Base-by-base conservation (phyloP, 331 rosid species). In the Rosa hybrid region DNA sequence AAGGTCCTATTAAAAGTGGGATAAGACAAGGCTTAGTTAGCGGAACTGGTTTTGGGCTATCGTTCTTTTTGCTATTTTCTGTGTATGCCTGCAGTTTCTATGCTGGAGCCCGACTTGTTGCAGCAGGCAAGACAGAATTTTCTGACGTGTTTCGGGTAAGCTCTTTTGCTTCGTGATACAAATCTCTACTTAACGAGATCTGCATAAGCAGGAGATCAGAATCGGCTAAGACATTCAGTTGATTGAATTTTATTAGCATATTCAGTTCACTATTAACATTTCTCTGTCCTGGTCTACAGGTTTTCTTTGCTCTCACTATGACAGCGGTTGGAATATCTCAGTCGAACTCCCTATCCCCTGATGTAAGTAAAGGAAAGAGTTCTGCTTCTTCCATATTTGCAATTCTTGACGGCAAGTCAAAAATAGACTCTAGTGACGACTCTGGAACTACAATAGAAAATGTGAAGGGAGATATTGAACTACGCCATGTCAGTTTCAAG, bases 381-480 rank as follows among this genome's bases (percentile, higher is more conserved):
- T 91, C 97, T 8, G 84, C 93, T 2, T 89, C 94, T 81, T 94
- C 98, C 39, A 87, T 91, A 73, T 95, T 95, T 80, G 90, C 81
- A 63, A 91, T 95, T 12, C 84, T 95, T 14, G 98, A 92, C 11
- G 78, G 84, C 65, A 87, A 91, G 73, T 92, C 98, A 17, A 71
- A 81, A 79, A 91, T 95, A 46, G 87, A 95, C 72, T 89, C 98
- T 0, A 92, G 93, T 71, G 92, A 88, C 44, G 98, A 91, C 64
- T 86, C 88, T 3, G 98, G 98, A 7, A 84, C 83, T n/a, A 86
- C 83, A 8, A 39, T 89, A 49, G 90, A 89, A 54, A 81, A 74
- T 5, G 85, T 95, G 1, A 92, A 87, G 69, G 98, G 98, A 49
- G 96, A 92, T 10, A 89, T 95, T n/a, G 96, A 92, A 83, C 86